A percentile compares a stretch with the other conserved stretches of the same genome.
Conservation (phyloP, 2,329 filamentous ascomycete species). For the Aplosporella prunicola region DNA sequence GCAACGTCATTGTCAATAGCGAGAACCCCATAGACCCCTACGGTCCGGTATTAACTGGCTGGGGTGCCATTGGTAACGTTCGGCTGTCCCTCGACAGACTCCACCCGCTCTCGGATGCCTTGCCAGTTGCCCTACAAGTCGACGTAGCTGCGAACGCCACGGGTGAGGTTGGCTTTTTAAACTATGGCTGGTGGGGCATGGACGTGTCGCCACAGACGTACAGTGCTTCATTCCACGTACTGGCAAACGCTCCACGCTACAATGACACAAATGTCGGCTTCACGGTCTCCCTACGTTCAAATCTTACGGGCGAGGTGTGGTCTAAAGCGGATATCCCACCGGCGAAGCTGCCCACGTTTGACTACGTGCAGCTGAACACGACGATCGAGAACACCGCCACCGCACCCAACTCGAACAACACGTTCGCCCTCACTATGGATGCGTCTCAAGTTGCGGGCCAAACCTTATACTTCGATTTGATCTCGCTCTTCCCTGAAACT, state of each 20-base stretch:
- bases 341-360: conserved; percentile 15
- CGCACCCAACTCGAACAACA: conserved; percentile 42
- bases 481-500: conserved; percentile 46
- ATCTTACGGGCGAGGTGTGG: conserved; percentile 34
- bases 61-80: conserved; percentile 25
- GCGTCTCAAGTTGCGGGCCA: conserved; percentile 29
- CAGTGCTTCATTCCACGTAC: conserved; percentile 42
- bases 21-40: conserved; percentile 24
- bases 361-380: conserved; percentile 25
- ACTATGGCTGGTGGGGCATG: conserved; percentile 45
- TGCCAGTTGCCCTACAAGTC: conserved; percentile 36
- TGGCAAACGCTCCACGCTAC: conserved; percentile 25
- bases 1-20: conserved; percentile 16
- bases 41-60: conserved; percentile 18
- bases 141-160: conserved; percentile 26
- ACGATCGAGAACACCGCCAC: conserved; percentile 35
- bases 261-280: conserved; percentile 26
- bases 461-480: conserved; percentile 42
- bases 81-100: conserved; percentile 30
- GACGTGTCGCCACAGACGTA: conserved; percentile 40
- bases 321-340: conserved; percentile 23
- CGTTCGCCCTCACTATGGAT: conserved; percentile 43
- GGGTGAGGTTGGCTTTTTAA: conserved; percentile 39
- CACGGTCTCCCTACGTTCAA: conserved; percentile 30
- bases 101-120: conserved; percentile 35